These are phyloP conservation scores for Stemphylium beticola DNA, from an alignment of 2,329 filamentous ascomycete genomes.

Conservation along the genomic window DNA sequence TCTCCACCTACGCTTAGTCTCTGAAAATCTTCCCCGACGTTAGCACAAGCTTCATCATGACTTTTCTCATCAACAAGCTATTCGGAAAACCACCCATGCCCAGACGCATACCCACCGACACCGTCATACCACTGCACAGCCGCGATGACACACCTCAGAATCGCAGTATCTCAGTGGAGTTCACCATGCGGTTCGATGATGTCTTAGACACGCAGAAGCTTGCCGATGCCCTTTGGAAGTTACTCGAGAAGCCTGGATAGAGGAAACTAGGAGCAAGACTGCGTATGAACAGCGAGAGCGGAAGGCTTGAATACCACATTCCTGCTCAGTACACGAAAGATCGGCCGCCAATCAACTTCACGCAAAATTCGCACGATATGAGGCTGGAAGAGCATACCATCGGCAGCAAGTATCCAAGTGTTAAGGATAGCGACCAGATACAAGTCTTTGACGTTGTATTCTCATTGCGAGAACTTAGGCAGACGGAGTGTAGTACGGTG, in stretches of 20 bases:
- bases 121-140: slow-evolving; percentile 25
- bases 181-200: slow-evolving; percentile 54
- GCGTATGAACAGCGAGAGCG: slow-evolving; percentile 43
- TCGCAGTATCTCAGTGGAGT: slow-evolving; percentile 16
- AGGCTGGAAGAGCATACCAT: slow-evolving; percentile 52
- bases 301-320: slow-evolving; percentile 52
- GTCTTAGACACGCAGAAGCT: slow-evolving; percentile 55
- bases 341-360: slow-evolving; percentile 53
- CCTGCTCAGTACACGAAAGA: slow-evolving; percentile 45
- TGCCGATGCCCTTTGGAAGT: slow-evolving; percentile 40
- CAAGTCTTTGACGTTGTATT: slow-evolving; percentile 5
- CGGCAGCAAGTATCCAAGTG: slow-evolving; percentile 46
- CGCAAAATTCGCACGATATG: slow-evolving; percentile 47
- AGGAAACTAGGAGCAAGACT: slow-evolving; percentile 56
- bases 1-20: neutral
- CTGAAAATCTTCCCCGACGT: neutral
- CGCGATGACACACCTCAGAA: slow-evolving; percentile 18
- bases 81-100: slow-evolving; percentile 12
- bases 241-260: slow-evolving; percentile 56
- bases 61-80: slow-evolving; percentile 11
- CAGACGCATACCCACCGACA: slow-evolving; percentile 26
- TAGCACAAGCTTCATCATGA: slow-evolving; percentile 3
- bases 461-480: slow-evolving; percentile 6
- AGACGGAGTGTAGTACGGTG: slow-evolving; percentile 6
- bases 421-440: slow-evolving; percentile 8